These are phyloP conservation scores for Penicillium steckii DNA, from an alignment of 495 filamentous ascomycete genomes.

Conservation along the genomic window DNA sequence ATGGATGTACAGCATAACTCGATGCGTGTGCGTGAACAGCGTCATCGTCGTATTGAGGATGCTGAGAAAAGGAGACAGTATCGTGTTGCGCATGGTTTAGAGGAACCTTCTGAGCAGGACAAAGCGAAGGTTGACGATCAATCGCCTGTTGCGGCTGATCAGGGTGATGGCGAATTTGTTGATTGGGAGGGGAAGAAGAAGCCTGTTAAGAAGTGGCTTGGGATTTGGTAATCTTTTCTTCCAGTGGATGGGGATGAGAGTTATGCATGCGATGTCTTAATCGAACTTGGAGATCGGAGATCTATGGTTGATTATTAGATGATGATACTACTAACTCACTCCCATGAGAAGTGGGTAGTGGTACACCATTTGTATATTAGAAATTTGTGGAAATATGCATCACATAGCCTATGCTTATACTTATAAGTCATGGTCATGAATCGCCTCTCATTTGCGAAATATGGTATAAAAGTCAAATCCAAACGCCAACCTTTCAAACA, in stretches of 20 bases:
- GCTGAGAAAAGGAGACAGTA: conserved; percentile 75
- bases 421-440: conserved; percentile 17
- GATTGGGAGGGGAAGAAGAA: conserved; percentile 48
- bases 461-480: conserved; percentile 6
- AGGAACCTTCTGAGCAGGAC: conserved; percentile 40
- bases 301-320: too few relatives aligned
- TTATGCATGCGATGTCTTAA: too few relatives aligned
- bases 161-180: conserved; percentile 29
- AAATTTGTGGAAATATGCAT: neutral
- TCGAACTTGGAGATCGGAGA: too few relatives aligned
- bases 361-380: conserved; percentile 4
- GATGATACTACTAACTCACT: too few relatives aligned
- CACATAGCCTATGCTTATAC: too few relatives aligned
- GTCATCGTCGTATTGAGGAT: conserved; percentile 69
- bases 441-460: conserved; percentile 10
- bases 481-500: neutral
- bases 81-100: conserved; percentile 78
- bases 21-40: conserved; percentile 61
- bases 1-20: conserved; percentile 66
- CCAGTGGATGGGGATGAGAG: neutral
- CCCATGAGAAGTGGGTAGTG: too few relatives aligned
- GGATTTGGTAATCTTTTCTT: conserved; percentile 50
- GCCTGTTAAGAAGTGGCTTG: conserved; percentile 61
- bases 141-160: conserved; percentile 19
- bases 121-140: conserved; percentile 9